A percentile compares a stretch with the other conserved stretches of the same genome.
Evolutionary conservation across 1,284 basidiomycete genomes (phyloP).

Genomic region (Coniferiporia sulphurascens): DNA sequence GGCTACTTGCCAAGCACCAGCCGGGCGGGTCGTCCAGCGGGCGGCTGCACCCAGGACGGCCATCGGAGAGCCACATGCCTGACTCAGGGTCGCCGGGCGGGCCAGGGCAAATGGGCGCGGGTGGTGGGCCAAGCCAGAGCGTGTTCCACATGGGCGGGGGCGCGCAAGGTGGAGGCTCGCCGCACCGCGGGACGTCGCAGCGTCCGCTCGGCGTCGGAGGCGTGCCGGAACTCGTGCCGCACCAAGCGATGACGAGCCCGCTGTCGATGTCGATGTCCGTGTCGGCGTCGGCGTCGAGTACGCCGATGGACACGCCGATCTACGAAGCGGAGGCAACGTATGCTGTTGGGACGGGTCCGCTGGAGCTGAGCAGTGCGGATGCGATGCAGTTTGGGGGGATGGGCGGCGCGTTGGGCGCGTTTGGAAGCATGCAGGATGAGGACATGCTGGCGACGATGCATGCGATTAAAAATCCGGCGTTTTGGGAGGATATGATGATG

Average conservation of each 20-base stretch:
- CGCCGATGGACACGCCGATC: constrained; percentile 29
- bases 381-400: constrained; percentile 7
- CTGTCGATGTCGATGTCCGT: constrained; percentile 13
- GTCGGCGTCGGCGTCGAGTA: constrained; percentile 8
- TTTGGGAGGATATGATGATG: constrained; percentile 79
- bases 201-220: not conserved
- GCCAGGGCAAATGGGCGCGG: constrained; percentile 4
- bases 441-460: constrained; percentile 70
- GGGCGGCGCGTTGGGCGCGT: constrained; percentile 17
- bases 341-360: constrained; percentile 21
- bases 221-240: constrained; percentile 9
- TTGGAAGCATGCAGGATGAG: constrained; percentile 32
- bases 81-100: constrained; percentile 24
- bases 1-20: constrained; percentile 61
- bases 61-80: constrained; percentile 27
- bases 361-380: constrained; percentile 16
- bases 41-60: constrained; percentile 23
- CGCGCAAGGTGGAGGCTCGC: constrained; percentile 10
- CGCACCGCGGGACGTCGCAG: constrained; percentile 9
- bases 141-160: constrained; percentile 14
- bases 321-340: constrained; percentile 45
- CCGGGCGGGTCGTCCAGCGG: constrained; percentile 46
- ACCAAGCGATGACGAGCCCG: constrained; percentile 26
- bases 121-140: constrained; percentile 32
- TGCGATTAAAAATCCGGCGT: constrained; percentile 61